Base-by-base conservation (phyloP, 2,329 filamentous ascomycete species). In the Pyricularia sp. region DNA sequence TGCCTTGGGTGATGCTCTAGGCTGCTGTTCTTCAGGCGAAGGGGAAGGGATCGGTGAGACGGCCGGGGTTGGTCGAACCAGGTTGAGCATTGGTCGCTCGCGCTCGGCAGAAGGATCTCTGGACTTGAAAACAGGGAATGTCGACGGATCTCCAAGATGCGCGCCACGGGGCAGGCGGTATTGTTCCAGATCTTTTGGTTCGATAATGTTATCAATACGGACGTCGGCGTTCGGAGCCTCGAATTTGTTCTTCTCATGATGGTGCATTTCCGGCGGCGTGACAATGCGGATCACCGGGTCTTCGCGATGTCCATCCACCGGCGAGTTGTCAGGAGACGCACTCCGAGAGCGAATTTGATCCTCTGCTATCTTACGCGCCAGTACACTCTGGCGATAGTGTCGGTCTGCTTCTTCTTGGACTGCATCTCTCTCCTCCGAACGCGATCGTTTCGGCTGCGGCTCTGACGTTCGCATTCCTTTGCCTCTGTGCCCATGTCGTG, bases 201-300 rank as follows among this genome's bases (percentile, higher is more conserved):
- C 77, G 67, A 87, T 78, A 66, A 82, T 74, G 69, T 86, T 81
- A 70, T 88, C 85, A 66, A 87, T 82, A 63, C 76, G 78, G 64
- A 88, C 84, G 71, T 88, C 85, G n/a, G 85, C 85, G 70, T 88
- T 78, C 1, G 85, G 85, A 8, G 74, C 81, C 67, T 82, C 82
- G 65, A 82, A 88, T 9, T 74, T 79, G 65, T 78, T 80, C 73
- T 81, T 81, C 55, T 78, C 77, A n/a, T 59, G 53, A 10, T 76
- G 74, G 65, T 80, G 77, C 76, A 81, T 79, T 65, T 79, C 78
- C 24, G 83, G 83, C 12, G 84, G 83, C 2, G 83, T 82, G 64
- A 83, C 78, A 65, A 87, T 83, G 62, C 77, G 76, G 60, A 78
- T 70, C n/a, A 75, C 71, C 9, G 75, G 70, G 19, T 78, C 70